phyloP scores from a whole-genome alignment of 2,329 filamentous ascomycete genomes.

The Dactylella cylindrospora region DNA sequence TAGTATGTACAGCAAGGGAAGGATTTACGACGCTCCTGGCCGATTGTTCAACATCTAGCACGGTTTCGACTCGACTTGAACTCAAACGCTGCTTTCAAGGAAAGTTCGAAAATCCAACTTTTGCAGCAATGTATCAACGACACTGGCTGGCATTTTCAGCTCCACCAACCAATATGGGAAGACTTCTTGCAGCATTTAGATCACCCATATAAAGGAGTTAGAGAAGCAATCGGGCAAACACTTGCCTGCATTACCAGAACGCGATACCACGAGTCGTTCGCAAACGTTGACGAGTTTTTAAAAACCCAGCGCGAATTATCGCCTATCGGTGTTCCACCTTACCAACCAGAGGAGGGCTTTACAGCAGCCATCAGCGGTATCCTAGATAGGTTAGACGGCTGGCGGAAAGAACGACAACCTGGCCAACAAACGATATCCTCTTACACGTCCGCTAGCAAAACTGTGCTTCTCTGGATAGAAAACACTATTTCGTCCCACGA shows the following conservation, averaged over 20 bases:
- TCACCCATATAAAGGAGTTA: constrained; percentile 95
- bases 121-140: constrained; percentile 85
- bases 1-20: constrained; percentile 69
- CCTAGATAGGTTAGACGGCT: constrained; percentile 77
- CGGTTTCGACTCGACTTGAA: constrained; percentile 89
- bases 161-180: constrained; percentile 81
- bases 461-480: constrained; percentile 91
- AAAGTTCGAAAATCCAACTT: constrained; percentile 91
- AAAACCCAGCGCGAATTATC: constrained; percentile 76
- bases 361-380: constrained; percentile 69
- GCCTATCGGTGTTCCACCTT: constrained; percentile 80
- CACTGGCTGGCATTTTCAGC: constrained; percentile 92
- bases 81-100: constrained; percentile 97
- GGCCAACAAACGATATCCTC: constrained; percentile 91
- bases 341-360: constrained; percentile 75
- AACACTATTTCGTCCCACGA: constrained; percentile 86
- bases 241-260: constrained; percentile 87
- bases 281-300: constrained; percentile 72
- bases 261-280: constrained; percentile 90
- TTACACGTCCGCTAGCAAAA: constrained; percentile 96
- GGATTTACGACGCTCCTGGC: constrained; percentile 83
- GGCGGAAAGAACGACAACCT: constrained; percentile 79
- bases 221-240: constrained; percentile 89
- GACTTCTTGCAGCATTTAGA: constrained; percentile 90
- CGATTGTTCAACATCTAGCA: constrained; percentile 78